phyloP scores from a whole-genome alignment of 2,329 filamentous ascomycete species.

The Davidsoniella australis region DNA sequence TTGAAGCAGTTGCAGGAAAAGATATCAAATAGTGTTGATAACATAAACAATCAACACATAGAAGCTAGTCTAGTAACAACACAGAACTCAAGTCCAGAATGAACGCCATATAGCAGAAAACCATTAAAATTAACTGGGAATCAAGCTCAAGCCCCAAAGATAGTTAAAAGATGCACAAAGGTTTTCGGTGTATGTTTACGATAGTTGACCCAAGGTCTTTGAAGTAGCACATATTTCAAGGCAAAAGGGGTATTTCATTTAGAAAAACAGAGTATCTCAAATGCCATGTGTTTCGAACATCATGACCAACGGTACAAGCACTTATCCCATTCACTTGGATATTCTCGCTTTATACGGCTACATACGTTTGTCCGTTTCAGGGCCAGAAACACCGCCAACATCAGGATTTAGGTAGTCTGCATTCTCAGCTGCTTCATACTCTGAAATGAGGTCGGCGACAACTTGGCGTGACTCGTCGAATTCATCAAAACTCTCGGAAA shows the following conservation, averaged over 20 bases:
- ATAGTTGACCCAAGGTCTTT: not conserved
- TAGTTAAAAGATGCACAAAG: no score
- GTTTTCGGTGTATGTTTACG: not conserved
- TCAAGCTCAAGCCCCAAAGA: not conserved
- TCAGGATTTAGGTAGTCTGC: slow-evolving; percentile 76
- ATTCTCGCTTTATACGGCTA: not conserved
- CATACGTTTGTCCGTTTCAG: slow-evolving; percentile 11
- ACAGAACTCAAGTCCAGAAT: not conserved
- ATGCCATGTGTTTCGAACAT: not conserved
- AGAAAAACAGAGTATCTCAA: no score
- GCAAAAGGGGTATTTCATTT: no score
- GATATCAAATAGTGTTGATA: not conserved
- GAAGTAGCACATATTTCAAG: not conserved
- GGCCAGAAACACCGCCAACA: slow-evolving; percentile 24
- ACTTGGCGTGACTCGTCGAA: slow-evolving; percentile 92
- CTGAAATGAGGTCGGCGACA: slow-evolving; percentile 74
- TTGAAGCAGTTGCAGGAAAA: not conserved
- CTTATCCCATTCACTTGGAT: not conserved
- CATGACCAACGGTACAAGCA: not conserved
- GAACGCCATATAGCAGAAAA: not conserved
- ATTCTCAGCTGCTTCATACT: slow-evolving; percentile 91
- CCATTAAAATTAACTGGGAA: not conserved
- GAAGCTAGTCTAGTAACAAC: not conserved
- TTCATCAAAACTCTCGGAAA: slow-evolving; percentile 78
- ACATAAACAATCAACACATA: not conserved